phyloP scores from a whole-genome alignment of 208 protist species.

The Trichomonas gallinae region DNA sequence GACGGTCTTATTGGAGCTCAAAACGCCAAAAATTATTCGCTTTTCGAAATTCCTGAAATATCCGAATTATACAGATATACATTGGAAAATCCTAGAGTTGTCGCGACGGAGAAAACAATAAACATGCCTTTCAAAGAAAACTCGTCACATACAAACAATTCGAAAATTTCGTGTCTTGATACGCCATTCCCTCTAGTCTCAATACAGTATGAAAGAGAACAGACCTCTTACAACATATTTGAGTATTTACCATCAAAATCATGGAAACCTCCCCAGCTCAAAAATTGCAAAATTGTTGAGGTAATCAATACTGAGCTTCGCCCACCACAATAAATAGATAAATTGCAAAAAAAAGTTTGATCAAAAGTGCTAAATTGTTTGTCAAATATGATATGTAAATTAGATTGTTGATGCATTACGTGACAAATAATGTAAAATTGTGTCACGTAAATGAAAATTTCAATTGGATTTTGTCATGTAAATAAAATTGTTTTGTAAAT shows the following conservation, averaged over 20 bases:
- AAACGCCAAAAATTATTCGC: background rate
- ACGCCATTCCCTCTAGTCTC: background rate
- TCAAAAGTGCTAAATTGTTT: too few relatives aligned
- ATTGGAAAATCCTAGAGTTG: background rate
- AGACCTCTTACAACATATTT: background rate
- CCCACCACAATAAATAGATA: background rate
- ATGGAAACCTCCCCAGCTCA: background rate
- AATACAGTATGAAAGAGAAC: background rate
- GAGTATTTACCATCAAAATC: background rate
- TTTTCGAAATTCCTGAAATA: background rate
- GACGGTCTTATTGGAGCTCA: background rate
- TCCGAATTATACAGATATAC: background rate
- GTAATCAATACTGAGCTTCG: background rate
- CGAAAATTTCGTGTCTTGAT: background rate
- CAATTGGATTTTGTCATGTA: too few relatives aligned
- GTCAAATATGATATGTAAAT: too few relatives aligned
- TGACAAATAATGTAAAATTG: too few relatives aligned
- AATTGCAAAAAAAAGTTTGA: too few relatives aligned
- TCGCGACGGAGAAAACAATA: background rate
- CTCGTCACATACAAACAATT: background rate
- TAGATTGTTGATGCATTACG: too few relatives aligned
- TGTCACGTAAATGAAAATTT: too few relatives aligned
- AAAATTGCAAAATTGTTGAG: background rate
- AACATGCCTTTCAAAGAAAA: background rate
- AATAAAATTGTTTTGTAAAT: too few relatives aligned